phyloP scores from a whole-genome alignment of 2,329 filamentous ascomycete species.

The Didymella pinodella region DNA sequence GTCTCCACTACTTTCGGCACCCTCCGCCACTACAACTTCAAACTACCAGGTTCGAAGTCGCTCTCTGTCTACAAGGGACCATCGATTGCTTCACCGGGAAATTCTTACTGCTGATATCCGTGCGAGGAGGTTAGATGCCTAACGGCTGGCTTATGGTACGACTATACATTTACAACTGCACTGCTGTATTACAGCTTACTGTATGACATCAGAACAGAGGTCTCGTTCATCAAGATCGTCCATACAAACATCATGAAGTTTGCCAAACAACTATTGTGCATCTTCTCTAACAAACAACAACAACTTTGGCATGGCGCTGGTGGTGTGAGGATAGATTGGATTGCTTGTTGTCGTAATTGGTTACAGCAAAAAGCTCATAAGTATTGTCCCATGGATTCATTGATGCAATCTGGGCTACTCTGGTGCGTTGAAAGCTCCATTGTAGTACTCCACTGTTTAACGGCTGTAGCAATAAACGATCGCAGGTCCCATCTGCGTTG shows the following conservation, averaged over 20 bases:
- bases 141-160: no score
- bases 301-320: constrained; percentile 32
- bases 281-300: neutral
- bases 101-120: no score
- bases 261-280: neutral
- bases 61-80: no score
- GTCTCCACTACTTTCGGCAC: no score
- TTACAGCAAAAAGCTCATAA: constrained; percentile 40
- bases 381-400: constrained; percentile 34
- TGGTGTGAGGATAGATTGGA: constrained; percentile 42
- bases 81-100: no score
- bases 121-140: no score
- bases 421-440: neutral
- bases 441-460: no score
- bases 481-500: constrained; percentile 35
- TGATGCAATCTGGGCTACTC: constrained; percentile 37
- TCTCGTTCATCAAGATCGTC: neutral
- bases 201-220: neutral
- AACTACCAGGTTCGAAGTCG: no score
- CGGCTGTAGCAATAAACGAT: constrained; percentile 29
- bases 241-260: neutral
- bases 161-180: neutral
- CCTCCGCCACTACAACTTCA: no score
- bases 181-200: neutral
- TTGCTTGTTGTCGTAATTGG: constrained; percentile 41